Evolutionary conservation across 2,329 filamentous ascomycete species (phyloP).

Genomic region (Pseudodiploospora longispora): DNA sequence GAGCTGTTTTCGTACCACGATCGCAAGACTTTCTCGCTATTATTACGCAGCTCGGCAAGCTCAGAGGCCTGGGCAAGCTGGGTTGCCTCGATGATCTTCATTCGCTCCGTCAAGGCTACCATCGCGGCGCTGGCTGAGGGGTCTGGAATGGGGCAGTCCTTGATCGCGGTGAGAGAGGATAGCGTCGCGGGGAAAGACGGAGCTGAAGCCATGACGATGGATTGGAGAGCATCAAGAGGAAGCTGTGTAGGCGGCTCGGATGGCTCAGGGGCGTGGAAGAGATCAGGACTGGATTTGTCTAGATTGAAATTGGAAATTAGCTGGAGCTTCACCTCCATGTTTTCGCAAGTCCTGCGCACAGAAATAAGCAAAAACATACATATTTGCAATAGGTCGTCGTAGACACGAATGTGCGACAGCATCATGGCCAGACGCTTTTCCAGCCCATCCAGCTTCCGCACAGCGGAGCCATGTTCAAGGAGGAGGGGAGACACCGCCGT

Average conservation of each 20-base stretch:
- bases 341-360: too few relatives aligned
- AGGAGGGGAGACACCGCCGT: slow-evolving; percentile 23
- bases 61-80: slow-evolving; percentile 56
- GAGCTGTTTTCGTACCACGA: slow-evolving; percentile 69
- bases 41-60: slow-evolving; percentile 53
- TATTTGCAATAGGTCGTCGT: slow-evolving; percentile 51
- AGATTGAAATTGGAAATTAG: not conserved
- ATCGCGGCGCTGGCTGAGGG: slow-evolving; percentile 47
- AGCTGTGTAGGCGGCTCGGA: slow-evolving; percentile 45
- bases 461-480: slow-evolving; percentile 31
- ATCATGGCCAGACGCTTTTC: slow-evolving; percentile 46
- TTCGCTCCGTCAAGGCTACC: slow-evolving; percentile 50
- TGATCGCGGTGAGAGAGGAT: slow-evolving; percentile 49
- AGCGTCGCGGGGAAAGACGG: slow-evolving; percentile 47
- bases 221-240: slow-evolving; percentile 40
- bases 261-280: slow-evolving; percentile 42
- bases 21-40: slow-evolving; percentile 55
- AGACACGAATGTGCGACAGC: slow-evolving; percentile 44
- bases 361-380: slow-evolving; percentile 33
- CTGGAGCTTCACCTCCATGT: not conserved
- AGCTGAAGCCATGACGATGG: slow-evolving; percentile 49
- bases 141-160: slow-evolving; percentile 49
- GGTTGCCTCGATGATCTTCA: slow-evolving; percentile 51
- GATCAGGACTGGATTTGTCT: slow-evolving; percentile 47
- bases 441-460: slow-evolving; percentile 39